These are phyloP conservation scores for Boletales sp. DNA, from an alignment of 768 basidiomycete species.

Conservation along the genomic window DNA sequence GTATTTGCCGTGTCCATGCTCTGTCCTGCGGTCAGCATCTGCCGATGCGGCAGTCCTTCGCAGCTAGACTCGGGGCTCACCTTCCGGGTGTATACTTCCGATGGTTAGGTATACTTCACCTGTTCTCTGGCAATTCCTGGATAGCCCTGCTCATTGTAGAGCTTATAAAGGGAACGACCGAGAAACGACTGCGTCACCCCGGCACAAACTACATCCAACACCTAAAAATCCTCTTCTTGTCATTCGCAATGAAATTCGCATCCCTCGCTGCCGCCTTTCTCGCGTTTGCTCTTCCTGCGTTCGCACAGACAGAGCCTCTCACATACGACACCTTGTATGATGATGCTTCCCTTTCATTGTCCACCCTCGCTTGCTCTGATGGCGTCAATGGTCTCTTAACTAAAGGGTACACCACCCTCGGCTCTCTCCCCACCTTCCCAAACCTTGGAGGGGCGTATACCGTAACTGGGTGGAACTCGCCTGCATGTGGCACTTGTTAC, in stretches of 20 bases:
- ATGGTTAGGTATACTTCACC: too few relatives aligned
- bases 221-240: too few relatives aligned
- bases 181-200: too few relatives aligned
- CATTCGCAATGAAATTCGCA: slow-evolving; percentile 24
- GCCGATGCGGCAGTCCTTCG: too few relatives aligned
- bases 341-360: slow-evolving; percentile 14
- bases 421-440: slow-evolving; percentile 30
- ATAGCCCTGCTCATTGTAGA: too few relatives aligned
- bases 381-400: slow-evolving; percentile 30
- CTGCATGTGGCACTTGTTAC: slow-evolving; percentile 34
- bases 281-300: slow-evolving; percentile 12
- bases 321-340: slow-evolving; percentile 33
- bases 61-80: too few relatives aligned
- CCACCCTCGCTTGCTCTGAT: slow-evolving; percentile 30
- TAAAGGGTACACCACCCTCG: slow-evolving; percentile 32
- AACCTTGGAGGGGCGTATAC: slow-evolving; percentile 32
- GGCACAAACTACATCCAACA: too few relatives aligned
- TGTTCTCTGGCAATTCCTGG: too few relatives aligned
- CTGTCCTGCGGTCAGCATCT: too few relatives aligned
- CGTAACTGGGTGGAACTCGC: slow-evolving; percentile 28
- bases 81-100: too few relatives aligned
- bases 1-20: too few relatives aligned
- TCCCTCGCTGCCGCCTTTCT: slow-evolving; percentile 9
- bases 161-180: too few relatives aligned
- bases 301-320: slow-evolving; percentile 14